Evolutionary conservation across 768 basidiomycete genomes (phyloP).

Genomic region (Leccinum variicolor): DNA sequence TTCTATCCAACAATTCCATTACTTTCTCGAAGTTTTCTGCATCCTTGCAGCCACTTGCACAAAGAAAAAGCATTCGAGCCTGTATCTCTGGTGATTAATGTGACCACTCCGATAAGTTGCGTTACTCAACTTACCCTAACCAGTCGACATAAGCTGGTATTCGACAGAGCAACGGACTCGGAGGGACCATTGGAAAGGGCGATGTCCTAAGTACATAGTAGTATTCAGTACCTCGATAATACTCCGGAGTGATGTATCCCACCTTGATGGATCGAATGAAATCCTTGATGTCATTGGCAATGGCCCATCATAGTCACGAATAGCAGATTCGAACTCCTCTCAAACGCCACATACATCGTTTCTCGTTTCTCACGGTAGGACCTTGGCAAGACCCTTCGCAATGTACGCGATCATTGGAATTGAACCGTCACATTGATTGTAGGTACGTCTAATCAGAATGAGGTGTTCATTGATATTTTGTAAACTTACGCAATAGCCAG

Average conservation of each 20-base stretch:
- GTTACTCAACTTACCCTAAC: not conserved
- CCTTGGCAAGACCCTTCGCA: slow-evolving; percentile 4
- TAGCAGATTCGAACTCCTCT: not conserved
- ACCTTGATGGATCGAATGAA: slow-evolving; percentile 10
- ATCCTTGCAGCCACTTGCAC: not conserved
- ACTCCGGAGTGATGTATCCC: not conserved
- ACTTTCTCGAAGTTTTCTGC: not conserved
- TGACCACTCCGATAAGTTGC: not conserved
- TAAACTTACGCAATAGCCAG: slow-evolving; percentile 1
- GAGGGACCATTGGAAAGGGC: not conserved
- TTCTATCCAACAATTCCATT: not conserved
- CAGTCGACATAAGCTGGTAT: not conserved
- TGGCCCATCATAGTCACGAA: not conserved
- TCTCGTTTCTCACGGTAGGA: not conserved
- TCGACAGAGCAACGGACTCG: not conserved
- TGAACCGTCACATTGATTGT: not conserved
- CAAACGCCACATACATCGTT: not conserved
- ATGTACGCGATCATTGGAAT: not conserved
- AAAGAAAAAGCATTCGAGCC: not conserved
- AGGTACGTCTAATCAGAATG: not conserved
- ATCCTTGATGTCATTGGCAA: not conserved
- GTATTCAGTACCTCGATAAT: not conserved
- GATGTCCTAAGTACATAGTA: not conserved
- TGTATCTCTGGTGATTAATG: not conserved
- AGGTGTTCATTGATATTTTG: no score